A percentile compares a stretch with the other conserved stretches of the same genome.
phyloP scores from a whole-genome alignment of 2,329 filamentous ascomycete species.

The Pseudogymnoascus sp. region DNA sequence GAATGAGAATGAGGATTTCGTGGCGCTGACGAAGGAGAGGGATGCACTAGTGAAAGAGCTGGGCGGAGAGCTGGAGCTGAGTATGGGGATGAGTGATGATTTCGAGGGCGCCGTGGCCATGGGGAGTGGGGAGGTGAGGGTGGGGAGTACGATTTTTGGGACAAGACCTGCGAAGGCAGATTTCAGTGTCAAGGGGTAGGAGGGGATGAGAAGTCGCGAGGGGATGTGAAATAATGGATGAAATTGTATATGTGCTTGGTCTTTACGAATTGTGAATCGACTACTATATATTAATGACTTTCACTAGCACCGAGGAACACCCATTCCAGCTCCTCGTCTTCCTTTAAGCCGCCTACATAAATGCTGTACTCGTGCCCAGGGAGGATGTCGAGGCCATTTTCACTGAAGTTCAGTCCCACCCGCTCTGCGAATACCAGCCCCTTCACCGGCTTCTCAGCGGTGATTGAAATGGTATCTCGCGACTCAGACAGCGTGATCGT shows the following conservation, averaged over 20 bases:
- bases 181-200: constrained; percentile 54
- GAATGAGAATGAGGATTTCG: constrained; percentile 89
- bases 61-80: constrained; percentile 68
- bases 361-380: constrained; percentile 54
- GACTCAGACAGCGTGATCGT: constrained; percentile 40
- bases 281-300: neutral
- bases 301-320: neutral
- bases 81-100: constrained; percentile 98
- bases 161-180: constrained; percentile 71
- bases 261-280: neutral
- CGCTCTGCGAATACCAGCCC: constrained; percentile 52
- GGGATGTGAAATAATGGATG: neutral
- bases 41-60: constrained; percentile 63
- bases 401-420: constrained; percentile 49
- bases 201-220: neutral
- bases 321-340: neutral
- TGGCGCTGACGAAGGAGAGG: constrained; percentile 59
- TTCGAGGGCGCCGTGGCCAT: constrained; percentile 80
- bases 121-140: constrained; percentile 83
- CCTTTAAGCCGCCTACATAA: neutral
- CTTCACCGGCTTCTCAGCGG: constrained; percentile 53
- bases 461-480: constrained; percentile 41
- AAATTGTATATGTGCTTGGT: neutral
- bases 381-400: constrained; percentile 59
- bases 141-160: constrained; percentile 94